Base-by-base conservation (phyloP, 345 rosid genomes). In the Aethionema arabicum region DNA sequence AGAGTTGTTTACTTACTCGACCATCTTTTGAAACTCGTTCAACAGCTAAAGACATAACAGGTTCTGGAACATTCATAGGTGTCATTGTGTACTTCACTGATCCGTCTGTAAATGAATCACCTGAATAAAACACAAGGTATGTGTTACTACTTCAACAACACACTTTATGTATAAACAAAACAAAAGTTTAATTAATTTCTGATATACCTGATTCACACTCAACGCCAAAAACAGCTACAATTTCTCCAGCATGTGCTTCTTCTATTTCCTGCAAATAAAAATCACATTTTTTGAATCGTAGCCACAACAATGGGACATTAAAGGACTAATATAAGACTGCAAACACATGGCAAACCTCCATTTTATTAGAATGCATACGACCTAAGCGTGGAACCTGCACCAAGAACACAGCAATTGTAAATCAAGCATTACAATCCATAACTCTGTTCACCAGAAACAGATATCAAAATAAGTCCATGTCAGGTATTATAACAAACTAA, bases 51-150 rank as follows among this genome's bases (percentile, higher is more conserved):
- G 99, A 90, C 97, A 95, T 90, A 16, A 95, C 99, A 21, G 95
- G 99, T 79, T 95, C 96, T 52, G 99, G 99, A 36, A 95, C 98
- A 78, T 80, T 88, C 99, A 95, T 95, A 27, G 99, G 90, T 32
- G 99, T 95, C 99, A 95, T 95, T 58, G 99, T 95, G 73, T 90
- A 95, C 76, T 55, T 85, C 52, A 90, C 90, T 61, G 95, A 78
- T 46, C 99, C 99, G 76, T 86, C 86, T 12, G 99, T 90, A 76
- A 95, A 95, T 57, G 99, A 88, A 67, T 95, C 95, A 16, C 99
- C 99, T 90, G 76, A n/a, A 32, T 52, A 53, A 13, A 51, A 38
- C 45, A n/a, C n/a, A n/a, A n/a, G n/a, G n/a, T n/a, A n/a, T n/a
- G n/a, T n/a, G n/a, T n/a, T n/a, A n/a, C n/a, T n/a, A n/a, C n/a